Evolutionary conservation across 768 basidiomycete genomes (phyloP).

Genomic region (Russula virescens): DNA sequence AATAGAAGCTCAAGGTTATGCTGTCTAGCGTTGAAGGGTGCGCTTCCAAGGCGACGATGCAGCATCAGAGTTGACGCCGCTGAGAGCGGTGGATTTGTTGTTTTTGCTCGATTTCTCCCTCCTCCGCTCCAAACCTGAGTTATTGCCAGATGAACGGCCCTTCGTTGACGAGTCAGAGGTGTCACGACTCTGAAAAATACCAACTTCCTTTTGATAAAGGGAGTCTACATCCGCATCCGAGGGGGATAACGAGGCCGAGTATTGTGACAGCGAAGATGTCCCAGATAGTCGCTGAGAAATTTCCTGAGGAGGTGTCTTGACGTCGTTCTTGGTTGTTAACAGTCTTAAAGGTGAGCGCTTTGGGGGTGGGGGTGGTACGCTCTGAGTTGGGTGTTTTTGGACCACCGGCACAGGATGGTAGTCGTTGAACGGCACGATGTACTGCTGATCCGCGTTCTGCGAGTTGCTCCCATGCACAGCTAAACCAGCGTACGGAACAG

Average conservation of each 20-base stretch:
- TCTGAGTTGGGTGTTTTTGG: slow-evolving; percentile 22
- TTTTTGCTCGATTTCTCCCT: not conserved
- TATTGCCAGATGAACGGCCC: not conserved
- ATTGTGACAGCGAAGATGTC: slow-evolving; percentile 26
- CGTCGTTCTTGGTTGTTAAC: not conserved
- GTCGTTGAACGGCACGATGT: slow-evolving; percentile 25
- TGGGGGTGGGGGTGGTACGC: slow-evolving; percentile 28
- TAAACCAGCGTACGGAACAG: slow-evolving; percentile 5
- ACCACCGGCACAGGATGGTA: slow-evolving; percentile 1
- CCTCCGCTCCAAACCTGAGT: not conserved
- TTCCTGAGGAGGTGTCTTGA: not conserved
- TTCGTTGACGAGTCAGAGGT: not conserved
- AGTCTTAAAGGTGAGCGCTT: slow-evolving; percentile 14
- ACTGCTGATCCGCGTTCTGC: not conserved
- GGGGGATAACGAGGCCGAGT: slow-evolving; percentile 23
- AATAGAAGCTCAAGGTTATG: slow-evolving; percentile 41
- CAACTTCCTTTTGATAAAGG: slow-evolving; percentile 7
- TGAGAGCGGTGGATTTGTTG: not conserved
- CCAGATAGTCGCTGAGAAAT: slow-evolving; percentile 4
- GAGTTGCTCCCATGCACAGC: not conserved
- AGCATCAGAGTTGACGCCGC: not conserved
- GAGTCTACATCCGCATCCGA: slow-evolving; percentile 18
- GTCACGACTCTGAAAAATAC: not conserved
- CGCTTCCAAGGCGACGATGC: not conserved
- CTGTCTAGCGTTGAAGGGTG: not conserved